phyloP scores from a whole-genome alignment of 495 filamentous ascomycete genomes.

The Aspergillus affinis region DNA sequence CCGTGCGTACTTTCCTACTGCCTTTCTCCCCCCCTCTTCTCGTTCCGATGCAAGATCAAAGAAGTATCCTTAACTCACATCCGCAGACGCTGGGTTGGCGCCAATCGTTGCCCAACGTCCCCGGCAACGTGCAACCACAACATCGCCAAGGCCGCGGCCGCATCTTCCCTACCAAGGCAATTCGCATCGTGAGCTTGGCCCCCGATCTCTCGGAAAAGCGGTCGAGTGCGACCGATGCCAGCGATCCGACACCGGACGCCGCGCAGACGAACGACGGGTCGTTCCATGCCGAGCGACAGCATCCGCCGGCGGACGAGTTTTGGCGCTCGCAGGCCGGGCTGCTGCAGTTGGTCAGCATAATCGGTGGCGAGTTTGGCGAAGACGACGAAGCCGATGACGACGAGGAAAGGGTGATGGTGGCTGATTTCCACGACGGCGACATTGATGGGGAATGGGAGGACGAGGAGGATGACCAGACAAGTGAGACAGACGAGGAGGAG shows the following conservation, averaged over 20 bases:
- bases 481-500: slow-evolving; percentile 2
- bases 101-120: slow-evolving; percentile 22
- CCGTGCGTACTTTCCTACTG: slow-evolving; percentile 22
- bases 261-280: slow-evolving; percentile 7
- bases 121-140: slow-evolving; percentile 13
- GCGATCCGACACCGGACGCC: slow-evolving; percentile 4
- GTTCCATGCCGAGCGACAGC: slow-evolving; percentile 9
- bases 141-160: slow-evolving; percentile 26
- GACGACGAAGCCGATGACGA: slow-evolving; percentile 19
- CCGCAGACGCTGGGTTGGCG: slow-evolving; percentile 38
- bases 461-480: slow-evolving; percentile 1
- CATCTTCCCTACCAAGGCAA: slow-evolving; percentile 39
- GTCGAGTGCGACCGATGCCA: neutral
- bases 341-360: slow-evolving; percentile 33
- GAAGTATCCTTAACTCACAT: slow-evolving; percentile 12
- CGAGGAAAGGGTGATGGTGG: slow-evolving; percentile 13
- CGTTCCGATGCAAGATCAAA: too few relatives aligned
- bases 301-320: slow-evolving; percentile 14
- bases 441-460: slow-evolving; percentile 25
- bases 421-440: slow-evolving; percentile 7
- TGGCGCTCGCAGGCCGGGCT: slow-evolving; percentile 28
- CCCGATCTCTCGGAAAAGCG: slow-evolving; percentile 20
- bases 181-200: slow-evolving; percentile 37
- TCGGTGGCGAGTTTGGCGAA: slow-evolving; percentile 25
- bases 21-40: neutral